phyloP scores from a whole-genome alignment of 495 filamentous ascomycete species.

The Massariosphaeria phaeospora region DNA sequence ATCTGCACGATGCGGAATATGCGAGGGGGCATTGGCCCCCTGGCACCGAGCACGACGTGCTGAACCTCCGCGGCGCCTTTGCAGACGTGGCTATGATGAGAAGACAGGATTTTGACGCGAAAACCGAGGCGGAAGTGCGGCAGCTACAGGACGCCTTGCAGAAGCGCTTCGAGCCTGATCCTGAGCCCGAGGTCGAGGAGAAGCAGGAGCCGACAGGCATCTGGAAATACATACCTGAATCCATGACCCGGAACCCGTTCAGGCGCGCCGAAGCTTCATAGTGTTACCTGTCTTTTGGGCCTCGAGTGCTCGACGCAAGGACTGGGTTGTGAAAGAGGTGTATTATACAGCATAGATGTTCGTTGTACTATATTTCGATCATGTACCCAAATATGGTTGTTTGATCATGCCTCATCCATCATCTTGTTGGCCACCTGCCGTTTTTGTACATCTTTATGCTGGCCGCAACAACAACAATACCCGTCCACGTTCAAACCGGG shows the following conservation, averaged over 20 bases:
- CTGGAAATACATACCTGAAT: not conserved
- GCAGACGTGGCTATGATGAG: not conserved
- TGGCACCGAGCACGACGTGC: conserved; percentile 57
- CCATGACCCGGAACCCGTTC: not conserved
- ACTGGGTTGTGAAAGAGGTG: not conserved
- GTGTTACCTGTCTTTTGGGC: not conserved
- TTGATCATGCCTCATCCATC: too few relatives aligned
- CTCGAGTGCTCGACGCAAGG: not conserved
- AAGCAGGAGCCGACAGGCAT: conserved; percentile 1
- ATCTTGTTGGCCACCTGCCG: too few relatives aligned
- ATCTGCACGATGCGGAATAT: conserved; percentile 60
- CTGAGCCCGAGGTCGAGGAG: not conserved
- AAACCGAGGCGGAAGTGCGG: not conserved
- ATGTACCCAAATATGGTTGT: too few relatives aligned
- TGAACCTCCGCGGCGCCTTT: not conserved
- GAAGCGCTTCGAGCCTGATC: not conserved
- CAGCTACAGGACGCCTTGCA: not conserved
- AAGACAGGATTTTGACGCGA: not conserved
- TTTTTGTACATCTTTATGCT: too few relatives aligned
- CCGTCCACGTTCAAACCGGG: too few relatives aligned
- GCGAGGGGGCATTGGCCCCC: conserved; percentile 63
- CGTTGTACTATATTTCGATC: not conserved
- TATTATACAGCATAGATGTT: not conserved
- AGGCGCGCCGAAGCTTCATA: conserved; percentile 3
- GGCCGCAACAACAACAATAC: too few relatives aligned